Evolutionary conservation across 768 basidiomycete species (phyloP), one percentile per base, ranked within the genome.

Genomic region (Auricularia sp.): DNA sequence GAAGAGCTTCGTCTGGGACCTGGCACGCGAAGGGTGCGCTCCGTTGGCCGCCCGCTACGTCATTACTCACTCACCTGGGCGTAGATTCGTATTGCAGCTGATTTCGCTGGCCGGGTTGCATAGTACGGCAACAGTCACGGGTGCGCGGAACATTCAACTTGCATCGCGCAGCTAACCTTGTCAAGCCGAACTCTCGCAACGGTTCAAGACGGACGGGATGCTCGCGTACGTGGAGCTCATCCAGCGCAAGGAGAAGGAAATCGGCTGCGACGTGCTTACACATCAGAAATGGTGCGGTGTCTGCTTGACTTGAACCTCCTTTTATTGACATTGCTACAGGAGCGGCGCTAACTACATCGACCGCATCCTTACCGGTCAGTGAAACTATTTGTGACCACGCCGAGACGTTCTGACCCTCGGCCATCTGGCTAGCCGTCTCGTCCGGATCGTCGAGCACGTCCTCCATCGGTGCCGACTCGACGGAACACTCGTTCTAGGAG

Each of bases 331-430:
- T 29, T 51, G 59, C 14, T 16, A 16, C 70, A 91, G 88, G 89
- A 93, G 91, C 67, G 93, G 93, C 42, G 93, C 93, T 29, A 90
- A 88, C 71, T 96, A 95, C 74, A 85, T 93, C 65, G 93, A 96
- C 75, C 78, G 88, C 63, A 93, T 96, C 67, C 76, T 96, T 62
- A 84, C 84, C 47, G 90, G 76, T 76, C 62, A 65, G 72, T 70
- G 3, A 36, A 10, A 6, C 18, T 10, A 8, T 16, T 18, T 51
- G 6, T 18, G 39, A 8, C 39, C 39, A 7, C 18, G 47, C 21
- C 16, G 10, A 51, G 18, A 34, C 29, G 33, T 29, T 29, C 23
- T 16, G 3, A 10, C 16, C 4, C 16, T 34, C 34, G 14, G 61
- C 4, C 42, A 33, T 16, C 16, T 11, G 6, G 4, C 18, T 66